phyloP scores from a whole-genome alignment of 163 green algal genomes.

The Chloroidium sp. region DNA sequence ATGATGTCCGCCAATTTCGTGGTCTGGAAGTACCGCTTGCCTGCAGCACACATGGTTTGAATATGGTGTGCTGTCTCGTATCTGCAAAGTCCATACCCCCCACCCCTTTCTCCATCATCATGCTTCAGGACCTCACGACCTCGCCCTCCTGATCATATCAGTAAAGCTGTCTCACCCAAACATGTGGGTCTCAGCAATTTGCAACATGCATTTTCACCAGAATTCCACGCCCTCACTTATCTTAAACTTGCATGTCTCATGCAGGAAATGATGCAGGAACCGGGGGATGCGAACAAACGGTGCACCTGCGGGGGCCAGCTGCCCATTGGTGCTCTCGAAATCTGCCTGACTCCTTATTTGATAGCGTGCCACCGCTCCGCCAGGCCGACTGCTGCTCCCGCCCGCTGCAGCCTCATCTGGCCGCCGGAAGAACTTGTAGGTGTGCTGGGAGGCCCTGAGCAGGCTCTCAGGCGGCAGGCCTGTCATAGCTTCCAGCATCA shows the following conservation, averaged over 20 bases:
- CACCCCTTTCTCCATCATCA: too few species aligned
- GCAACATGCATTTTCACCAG: too few species aligned
- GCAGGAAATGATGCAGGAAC: too few species aligned
- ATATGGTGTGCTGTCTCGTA: too few species aligned
- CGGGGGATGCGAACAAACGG: neutral
- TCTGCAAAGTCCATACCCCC: too few species aligned
- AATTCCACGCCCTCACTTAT: too few species aligned
- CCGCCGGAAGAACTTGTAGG: conserved; percentile 72
- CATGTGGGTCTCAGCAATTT: too few species aligned
- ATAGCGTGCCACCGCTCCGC: neutral
- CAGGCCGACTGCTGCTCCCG: neutral
- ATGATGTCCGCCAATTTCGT: conserved; percentile 81
- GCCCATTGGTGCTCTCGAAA: conserved; percentile 55
- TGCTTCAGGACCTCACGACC: too few species aligned
- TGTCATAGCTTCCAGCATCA: conserved; percentile 32
- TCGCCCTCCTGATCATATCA: too few species aligned
- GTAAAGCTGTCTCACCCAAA: too few species aligned
- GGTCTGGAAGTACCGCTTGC: conserved; percentile 94
- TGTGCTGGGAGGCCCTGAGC: conserved; percentile 57
- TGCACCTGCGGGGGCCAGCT: conserved; percentile 16
- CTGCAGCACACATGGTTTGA: conserved; percentile 18
- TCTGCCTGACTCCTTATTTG: conserved; percentile 51
- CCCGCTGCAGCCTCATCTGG: neutral
- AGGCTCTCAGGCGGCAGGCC: conserved; percentile 42
- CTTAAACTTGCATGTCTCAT: too few species aligned